Evolutionary conservation across 2,329 filamentous ascomycete species (phyloP), one percentile per base, ranked within the genome.

Genomic region (Cordyceps cateniannulata): DNA sequence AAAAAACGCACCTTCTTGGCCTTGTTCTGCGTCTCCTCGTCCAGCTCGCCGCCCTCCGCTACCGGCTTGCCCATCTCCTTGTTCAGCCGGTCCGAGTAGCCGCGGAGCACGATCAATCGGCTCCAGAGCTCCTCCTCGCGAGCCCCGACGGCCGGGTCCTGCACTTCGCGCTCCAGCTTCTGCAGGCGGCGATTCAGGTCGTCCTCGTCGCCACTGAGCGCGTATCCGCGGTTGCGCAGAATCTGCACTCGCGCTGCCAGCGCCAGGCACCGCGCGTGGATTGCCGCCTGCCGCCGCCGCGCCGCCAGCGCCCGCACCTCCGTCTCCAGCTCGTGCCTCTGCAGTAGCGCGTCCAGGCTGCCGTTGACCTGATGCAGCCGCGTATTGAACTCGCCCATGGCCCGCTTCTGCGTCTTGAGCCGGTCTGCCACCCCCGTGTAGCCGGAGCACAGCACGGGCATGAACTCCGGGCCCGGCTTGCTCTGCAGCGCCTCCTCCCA

Each of bases 81-180:
- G 69, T 88, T 87, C 66, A 96, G 74, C 67, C 85, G 82, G 65
- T 87, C 84, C 24, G 89, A 87, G 65, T 91, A 85, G 63, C 89
- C 88, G 65, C 89, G 80, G 52, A 95, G 77, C 42, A 88, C 83
- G 53, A 92, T 87, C 76, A 95, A 83, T 50, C 90, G 80, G 65
- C 90, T 91, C 90, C 90, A 95, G 49, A 95, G 85, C 77, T 95
- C 90, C 73, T 95, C 91, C 70, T 91, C 87, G 65, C 89, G 79
- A 3, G 89, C 90, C 42, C 84, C 83, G 60, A 93, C 80, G 8
- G 86, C 86, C 8, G 91, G 90, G 69, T 95, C 90, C 65, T 86
- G 85, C 29, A 91, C 84, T 55, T 80, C 79, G 68, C 85, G 84
- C 71, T 93, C 88, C 62, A 95, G 77, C 25, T 77, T 79, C 68